phyloP scores from a whole-genome alignment of 345 rosid genomes.

The Syzygium grande region DNA sequence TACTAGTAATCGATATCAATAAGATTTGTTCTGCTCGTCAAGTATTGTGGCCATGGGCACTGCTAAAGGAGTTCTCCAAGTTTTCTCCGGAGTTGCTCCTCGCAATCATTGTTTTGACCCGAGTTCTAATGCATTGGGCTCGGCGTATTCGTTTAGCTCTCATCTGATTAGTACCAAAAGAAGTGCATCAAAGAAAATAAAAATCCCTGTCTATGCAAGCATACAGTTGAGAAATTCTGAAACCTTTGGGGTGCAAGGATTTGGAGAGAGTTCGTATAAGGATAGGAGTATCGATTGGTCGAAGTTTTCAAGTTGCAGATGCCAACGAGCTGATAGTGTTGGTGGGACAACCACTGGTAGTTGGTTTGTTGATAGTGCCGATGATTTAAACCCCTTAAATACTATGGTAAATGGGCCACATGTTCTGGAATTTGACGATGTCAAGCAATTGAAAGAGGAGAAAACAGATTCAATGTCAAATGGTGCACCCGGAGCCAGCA shows the following conservation, averaged over 20 bases:
- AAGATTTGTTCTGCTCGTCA: neutral
- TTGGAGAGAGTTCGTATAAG: slow-evolving; percentile 3
- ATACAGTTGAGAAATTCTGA: slow-evolving; percentile 4
- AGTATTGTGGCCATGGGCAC: slow-evolving; percentile 26
- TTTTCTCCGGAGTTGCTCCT: slow-evolving; percentile 31
- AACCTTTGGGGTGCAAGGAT: slow-evolving; percentile 1
- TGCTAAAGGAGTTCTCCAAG: slow-evolving; percentile 40
- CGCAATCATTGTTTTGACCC: slow-evolving; percentile 17
- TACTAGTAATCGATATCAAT: neutral
- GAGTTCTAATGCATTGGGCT: slow-evolving; percentile 12
- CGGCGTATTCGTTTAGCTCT: slow-evolving; percentile 9
- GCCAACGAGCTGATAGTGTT: slow-evolving; percentile 32
- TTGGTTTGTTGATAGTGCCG: slow-evolving; percentile 35
- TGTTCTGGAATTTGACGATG: slow-evolving; percentile 20
- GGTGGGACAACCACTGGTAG: slow-evolving; percentile 15
- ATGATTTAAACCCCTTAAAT: slow-evolving; percentile 27
- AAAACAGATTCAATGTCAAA: slow-evolving; percentile 17
- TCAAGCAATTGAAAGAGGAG: slow-evolving; percentile 25
- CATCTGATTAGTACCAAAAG: slow-evolving; percentile 16
- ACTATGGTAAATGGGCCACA: slow-evolving; percentile 11
- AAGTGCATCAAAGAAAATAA: slow-evolving; percentile 8
- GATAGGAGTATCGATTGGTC: slow-evolving; percentile 7
- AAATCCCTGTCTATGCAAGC: slow-evolving; percentile 13
- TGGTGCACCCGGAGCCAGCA: slow-evolving; percentile 11
- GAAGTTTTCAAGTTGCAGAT: slow-evolving; percentile 23